Conservation (phyloP, 805 yeast species). For the Lipomyces starkeyi region DNA sequence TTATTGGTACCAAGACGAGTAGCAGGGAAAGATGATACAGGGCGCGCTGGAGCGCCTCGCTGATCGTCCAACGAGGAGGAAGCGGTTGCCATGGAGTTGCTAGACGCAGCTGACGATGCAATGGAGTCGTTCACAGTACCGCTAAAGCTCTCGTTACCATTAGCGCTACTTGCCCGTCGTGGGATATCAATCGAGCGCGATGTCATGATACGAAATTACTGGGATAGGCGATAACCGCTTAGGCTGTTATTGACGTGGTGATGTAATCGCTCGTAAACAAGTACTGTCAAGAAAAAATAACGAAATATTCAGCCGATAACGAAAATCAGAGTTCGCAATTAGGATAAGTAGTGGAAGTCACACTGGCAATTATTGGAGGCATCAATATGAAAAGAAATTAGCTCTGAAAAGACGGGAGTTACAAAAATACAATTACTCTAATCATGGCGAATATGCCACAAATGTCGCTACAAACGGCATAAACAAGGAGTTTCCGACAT, state of each 20-base stretch:
- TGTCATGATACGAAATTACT: conserved; percentile 10
- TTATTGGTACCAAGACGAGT: conserved; percentile 21
- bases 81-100: conserved; percentile 21
- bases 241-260: not conserved
- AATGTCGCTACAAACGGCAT: not conserved
- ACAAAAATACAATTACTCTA: not conserved
- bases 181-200: conserved; percentile 22
- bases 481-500: not conserved
- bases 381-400: not conserved
- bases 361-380: not conserved
- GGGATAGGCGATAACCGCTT: not conserved
- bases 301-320: not conserved
- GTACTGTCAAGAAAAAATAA: not conserved
- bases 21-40: conserved; percentile 27
- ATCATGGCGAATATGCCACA: not conserved
- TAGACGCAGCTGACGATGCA: conserved; percentile 18
- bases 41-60: conserved; percentile 10
- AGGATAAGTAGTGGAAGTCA: not conserved
- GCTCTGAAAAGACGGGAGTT: not conserved
- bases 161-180: conserved; percentile 11
- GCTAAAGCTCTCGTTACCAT: not conserved
- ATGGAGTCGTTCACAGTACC: not conserved
- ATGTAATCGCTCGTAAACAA: not conserved
- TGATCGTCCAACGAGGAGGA: conserved; percentile 16
- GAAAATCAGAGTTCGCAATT: not conserved